Conservation (phyloP, 225 moss, liverwort and hornwort species). For the Rhytidiadelphus loreus region DNA sequence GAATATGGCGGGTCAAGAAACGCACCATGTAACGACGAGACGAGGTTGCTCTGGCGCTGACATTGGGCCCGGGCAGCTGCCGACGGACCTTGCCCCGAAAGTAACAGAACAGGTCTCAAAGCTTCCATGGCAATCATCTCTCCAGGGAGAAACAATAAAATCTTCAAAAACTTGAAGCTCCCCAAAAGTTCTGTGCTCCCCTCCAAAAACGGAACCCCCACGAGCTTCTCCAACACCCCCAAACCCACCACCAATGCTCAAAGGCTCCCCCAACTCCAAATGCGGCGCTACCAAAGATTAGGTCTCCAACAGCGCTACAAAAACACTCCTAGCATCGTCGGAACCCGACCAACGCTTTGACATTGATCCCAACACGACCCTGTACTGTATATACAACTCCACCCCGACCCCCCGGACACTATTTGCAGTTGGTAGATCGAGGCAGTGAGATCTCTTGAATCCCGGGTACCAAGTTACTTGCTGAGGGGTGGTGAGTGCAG, state of each 20-base stretch:
- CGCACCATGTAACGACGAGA: not conserved
- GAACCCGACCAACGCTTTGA: not conserved
- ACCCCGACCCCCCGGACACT: too few relatives aligned
- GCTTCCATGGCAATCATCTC: constrained; percentile 12
- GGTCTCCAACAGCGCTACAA: not conserved
- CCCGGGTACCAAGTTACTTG: not conserved
- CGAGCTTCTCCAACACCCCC: not conserved
- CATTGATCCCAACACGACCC: not conserved
- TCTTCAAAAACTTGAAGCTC: not conserved
- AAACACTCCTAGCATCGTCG: not conserved
- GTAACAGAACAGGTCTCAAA: not conserved
- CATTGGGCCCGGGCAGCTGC: not conserved
- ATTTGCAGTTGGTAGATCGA: not conserved
- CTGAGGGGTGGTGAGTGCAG: not conserved
- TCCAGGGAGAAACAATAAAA: not conserved
- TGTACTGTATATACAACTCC: too few relatives aligned
- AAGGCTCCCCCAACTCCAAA: not conserved
- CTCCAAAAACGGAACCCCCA: not conserved
- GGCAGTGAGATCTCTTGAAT: not conserved
- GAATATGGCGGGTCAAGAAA: not conserved
- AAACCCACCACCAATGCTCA: not conserved
- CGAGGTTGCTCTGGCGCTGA: not conserved
- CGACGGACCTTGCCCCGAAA: not conserved
- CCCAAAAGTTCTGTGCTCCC: not conserved
- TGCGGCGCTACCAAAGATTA: not conserved